Percentiles rank a stretch among this genome's conserved stretches.
phyloP scores from a whole-genome alignment of 345 rosid genomes.

The Ailanthus altissimus region DNA sequence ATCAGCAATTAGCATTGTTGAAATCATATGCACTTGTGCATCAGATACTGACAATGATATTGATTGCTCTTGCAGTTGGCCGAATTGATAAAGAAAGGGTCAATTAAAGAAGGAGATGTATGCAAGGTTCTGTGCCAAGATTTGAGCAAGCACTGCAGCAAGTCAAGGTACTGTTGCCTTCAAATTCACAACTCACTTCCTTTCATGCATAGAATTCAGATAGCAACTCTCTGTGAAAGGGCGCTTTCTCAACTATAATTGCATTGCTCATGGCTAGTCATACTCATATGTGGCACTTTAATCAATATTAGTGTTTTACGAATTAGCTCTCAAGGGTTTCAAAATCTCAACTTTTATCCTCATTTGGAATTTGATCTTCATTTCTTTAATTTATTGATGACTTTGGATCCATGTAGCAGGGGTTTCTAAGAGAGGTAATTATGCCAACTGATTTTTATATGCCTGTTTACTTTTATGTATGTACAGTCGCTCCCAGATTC shows the following conservation, averaged over 20 bases:
- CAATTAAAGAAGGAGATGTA: conserved; percentile 69
- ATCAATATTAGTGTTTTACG: background rate
- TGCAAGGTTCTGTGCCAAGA: conserved; percentile 74
- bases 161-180: conserved; percentile 48
- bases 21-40: background rate
- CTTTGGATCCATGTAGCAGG: background rate
- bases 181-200: background rate
- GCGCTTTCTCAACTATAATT: background rate
- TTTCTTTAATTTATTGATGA: background rate
- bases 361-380: background rate
- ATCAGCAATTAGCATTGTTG: conserved; percentile 18
- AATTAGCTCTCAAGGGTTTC: background rate
- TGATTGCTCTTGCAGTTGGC: conserved; percentile 52
- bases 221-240: background rate
- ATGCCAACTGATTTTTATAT: background rate
- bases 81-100: conserved; percentile 71
- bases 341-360: background rate
- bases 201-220: background rate
- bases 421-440: background rate
- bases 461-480: background rate
- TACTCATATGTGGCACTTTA: background rate
- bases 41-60: conserved; percentile 6
- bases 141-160: conserved; percentile 71
- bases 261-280: background rate
- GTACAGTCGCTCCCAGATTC: conserved; percentile 33